Percentiles rank a stretch among this genome's conserved stretches.
These are phyloP conservation scores for Paramyrothecium sp. DNA, from an alignment of 2,329 filamentous ascomycete genomes.

Conservation along the genomic window DNA sequence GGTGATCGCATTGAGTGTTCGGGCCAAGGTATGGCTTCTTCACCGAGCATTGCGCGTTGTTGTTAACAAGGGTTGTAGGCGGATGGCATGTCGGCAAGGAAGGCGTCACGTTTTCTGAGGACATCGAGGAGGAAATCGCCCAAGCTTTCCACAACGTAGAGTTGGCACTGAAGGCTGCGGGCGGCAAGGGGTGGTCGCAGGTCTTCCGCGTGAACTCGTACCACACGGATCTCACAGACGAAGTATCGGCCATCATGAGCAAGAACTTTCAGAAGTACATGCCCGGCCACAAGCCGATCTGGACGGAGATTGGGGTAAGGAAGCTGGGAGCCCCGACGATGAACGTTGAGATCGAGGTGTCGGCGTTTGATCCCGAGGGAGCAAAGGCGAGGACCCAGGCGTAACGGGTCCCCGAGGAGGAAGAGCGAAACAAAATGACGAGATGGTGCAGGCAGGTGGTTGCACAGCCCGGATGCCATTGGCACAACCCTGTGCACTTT, in stretches of 20 bases:
- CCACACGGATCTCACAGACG: slow-evolving; percentile 36
- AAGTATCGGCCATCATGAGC: slow-evolving; percentile 35
- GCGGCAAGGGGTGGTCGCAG: slow-evolving; percentile 52
- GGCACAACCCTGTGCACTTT: no score
- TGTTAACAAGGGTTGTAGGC: slow-evolving; percentile 13
- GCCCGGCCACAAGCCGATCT: slow-evolving; percentile 48
- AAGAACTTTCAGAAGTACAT: slow-evolving; percentile 46
- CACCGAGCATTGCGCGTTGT: neutral
- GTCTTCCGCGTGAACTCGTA: slow-evolving; percentile 47
- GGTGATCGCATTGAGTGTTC: slow-evolving; percentile 45
- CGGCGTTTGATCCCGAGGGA: slow-evolving; percentile 26
- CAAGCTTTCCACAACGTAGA: slow-evolving; percentile 56
- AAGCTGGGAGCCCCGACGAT: slow-evolving; percentile 46
- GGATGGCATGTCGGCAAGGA: slow-evolving; percentile 22
- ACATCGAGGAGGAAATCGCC: slow-evolving; percentile 41
- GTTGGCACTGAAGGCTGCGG: slow-evolving; percentile 42
- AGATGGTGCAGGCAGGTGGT: no score
- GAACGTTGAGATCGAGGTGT: slow-evolving; percentile 56
- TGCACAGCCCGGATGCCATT: no score
- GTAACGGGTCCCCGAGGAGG: neutral
- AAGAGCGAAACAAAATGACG: neutral
- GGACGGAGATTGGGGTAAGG: slow-evolving; percentile 49
- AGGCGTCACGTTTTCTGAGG: slow-evolving; percentile 26
- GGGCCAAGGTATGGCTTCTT: slow-evolving; percentile 38
- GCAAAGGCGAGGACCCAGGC: neutral